Conservation (phyloP, 2,329 filamentous ascomycete genomes). For the Talaromyces sp. region DNA sequence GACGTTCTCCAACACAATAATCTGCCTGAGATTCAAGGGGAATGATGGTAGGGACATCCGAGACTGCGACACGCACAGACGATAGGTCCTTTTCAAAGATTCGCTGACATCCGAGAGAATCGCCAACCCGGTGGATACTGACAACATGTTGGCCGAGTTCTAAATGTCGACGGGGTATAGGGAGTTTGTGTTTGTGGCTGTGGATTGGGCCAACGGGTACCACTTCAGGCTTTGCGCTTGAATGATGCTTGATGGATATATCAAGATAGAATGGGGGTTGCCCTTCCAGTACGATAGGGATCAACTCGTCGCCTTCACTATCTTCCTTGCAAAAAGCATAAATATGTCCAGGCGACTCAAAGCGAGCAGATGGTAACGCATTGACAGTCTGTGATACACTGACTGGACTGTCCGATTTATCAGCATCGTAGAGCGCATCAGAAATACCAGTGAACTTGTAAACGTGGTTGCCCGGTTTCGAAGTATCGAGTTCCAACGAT, state of each 20-base stretch:
- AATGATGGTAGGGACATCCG: conserved; percentile 87
- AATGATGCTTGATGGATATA: conserved; percentile 88
- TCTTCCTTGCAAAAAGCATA: conserved; percentile 95
- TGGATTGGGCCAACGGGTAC: conserved; percentile 78
- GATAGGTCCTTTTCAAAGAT: conserved; percentile 68
- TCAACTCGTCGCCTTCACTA: conserved; percentile 74
- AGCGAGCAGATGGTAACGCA: conserved; percentile 74
- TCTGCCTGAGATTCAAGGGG: conserved; percentile 78
- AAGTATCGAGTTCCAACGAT: conserved; percentile 80
- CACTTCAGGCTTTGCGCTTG: conserved; percentile 72
- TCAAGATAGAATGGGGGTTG: conserved; percentile 85
- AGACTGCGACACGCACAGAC: conserved; percentile 84
- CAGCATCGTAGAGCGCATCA: conserved; percentile 80
- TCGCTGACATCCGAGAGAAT: conserved; percentile 79
- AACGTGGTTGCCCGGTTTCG: conserved; percentile 74
- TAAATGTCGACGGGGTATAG: conserved; percentile 78
- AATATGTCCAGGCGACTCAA: conserved; percentile 80
- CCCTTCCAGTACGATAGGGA: conserved; percentile 81
- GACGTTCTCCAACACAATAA: conserved; percentile 92
- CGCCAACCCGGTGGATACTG: conserved; percentile 83
- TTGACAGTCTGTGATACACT: conserved; percentile 79
- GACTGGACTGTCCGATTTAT: conserved; percentile 63
- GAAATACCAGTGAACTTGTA: conserved; percentile 81
- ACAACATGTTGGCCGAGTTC: conserved; percentile 87
- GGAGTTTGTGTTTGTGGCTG: conserved; percentile 69